Evolutionary conservation across 129 eudicot species (phyloP).

Genomic region (Centrapalus pauciflorus): DNA sequence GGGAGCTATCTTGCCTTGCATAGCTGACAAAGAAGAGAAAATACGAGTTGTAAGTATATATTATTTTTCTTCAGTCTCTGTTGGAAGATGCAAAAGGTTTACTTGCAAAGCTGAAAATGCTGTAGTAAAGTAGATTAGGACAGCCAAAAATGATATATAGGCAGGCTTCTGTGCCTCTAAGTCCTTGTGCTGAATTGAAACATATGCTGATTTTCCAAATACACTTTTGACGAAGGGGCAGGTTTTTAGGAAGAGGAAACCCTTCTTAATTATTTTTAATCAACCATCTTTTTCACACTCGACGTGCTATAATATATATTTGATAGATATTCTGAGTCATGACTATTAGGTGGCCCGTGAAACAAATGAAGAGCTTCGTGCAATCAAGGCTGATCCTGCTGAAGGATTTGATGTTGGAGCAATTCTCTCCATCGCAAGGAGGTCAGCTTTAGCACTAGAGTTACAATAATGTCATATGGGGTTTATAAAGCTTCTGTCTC

Average conservation of each 20-base stretch:
- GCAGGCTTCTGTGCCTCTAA: background rate
- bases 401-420: conserved; percentile 97
- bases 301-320: background rate
- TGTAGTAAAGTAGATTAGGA: background rate
- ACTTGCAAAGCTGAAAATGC: no score
- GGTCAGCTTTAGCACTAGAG: conserved; percentile 31
- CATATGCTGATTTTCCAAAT: background rate
- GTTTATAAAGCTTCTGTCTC: background rate
- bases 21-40: conserved; percentile 95
- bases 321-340: conserved; percentile 11
- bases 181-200: no score
- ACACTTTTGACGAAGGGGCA: background rate
- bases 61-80: background rate
- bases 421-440: conserved; percentile 67
- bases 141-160: background rate
- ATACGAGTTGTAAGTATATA: conserved; percentile 74
- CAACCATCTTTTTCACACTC: background rate
- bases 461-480: background rate
- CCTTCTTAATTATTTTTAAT: background rate
- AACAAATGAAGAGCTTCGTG: conserved; percentile 90
- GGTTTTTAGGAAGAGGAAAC: background rate
- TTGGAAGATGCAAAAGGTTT: background rate
- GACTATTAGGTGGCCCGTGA: conserved; percentile 81
- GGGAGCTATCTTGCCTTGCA: conserved; percentile 95
- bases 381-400: conserved; percentile 68